Percentiles rank a stretch among this genome's conserved stretches.
phyloP scores from a whole-genome alignment of 495 filamentous ascomycete genomes.

The Pyrenula aspistea region DNA sequence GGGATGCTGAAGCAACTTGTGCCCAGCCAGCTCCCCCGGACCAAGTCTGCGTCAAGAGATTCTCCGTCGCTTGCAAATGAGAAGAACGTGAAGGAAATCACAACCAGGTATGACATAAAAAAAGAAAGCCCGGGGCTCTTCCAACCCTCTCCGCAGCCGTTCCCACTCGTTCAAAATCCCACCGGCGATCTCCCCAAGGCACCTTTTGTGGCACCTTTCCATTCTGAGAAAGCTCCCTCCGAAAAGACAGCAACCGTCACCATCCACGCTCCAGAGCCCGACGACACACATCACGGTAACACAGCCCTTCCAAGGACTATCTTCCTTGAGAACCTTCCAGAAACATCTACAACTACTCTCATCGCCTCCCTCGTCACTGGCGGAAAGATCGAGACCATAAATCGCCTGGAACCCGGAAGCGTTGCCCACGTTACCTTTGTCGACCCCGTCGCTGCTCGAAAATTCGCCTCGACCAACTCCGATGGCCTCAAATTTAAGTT shows the following conservation, averaged over 20 bases:
- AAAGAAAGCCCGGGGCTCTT: no score
- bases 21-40: no score
- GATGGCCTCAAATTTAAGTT: slow-evolving; percentile 29
- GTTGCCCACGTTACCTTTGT: slow-evolving; percentile 29
- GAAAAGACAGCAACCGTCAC: background rate
- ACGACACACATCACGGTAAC: slow-evolving; percentile 11
- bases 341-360: slow-evolving; percentile 7
- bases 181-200: no score
- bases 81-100: no score
- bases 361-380: slow-evolving; percentile 31
- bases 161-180: no score
- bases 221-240: no score
- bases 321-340: slow-evolving; percentile 26
- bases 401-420: slow-evolving; percentile 6
- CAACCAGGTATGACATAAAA: no score
- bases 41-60: no score
- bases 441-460: slow-evolving; percentile 20
- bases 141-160: no score
- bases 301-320: slow-evolving; percentile 20
- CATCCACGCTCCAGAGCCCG: slow-evolving; percentile 2
- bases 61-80: no score
- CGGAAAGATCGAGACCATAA: slow-evolving; percentile 25
- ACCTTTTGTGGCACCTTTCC: no score
- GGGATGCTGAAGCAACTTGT: no score
- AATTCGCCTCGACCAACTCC: slow-evolving; percentile 26